Evolutionary conservation across 1,284 basidiomycete genomes (phyloP).

Genomic region (Omphalotus olearius): DNA sequence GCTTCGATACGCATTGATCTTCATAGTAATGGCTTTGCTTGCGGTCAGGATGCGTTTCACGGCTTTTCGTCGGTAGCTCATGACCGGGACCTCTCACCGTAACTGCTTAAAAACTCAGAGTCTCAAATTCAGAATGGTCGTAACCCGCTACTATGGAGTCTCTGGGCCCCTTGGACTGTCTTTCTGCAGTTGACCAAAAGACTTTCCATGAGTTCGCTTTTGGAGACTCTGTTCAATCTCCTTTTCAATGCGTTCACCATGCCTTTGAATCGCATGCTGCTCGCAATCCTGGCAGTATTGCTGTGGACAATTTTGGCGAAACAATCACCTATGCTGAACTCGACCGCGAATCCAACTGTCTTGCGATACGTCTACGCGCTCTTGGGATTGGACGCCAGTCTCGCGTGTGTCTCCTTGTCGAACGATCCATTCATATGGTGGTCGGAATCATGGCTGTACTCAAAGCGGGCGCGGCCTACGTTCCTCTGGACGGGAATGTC

Average conservation of each 20-base stretch:
- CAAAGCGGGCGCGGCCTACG: slow-evolving; percentile 54
- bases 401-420: slow-evolving; percentile 49
- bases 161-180: no score
- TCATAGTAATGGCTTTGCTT: no score
- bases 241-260: slow-evolving; percentile 50
- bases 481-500: slow-evolving; percentile 53
- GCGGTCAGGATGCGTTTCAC: no score
- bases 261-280: slow-evolving; percentile 48
- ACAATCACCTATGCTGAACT: slow-evolving; percentile 48
- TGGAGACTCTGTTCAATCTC: slow-evolving; percentile 30
- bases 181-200: slow-evolving; percentile 33
- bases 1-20: no score
- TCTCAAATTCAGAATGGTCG: no score
- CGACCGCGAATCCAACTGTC: slow-evolving; percentile 42
- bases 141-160: no score
- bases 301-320: slow-evolving; percentile 46
- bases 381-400: slow-evolving; percentile 43
- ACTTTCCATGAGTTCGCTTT: slow-evolving; percentile 44
- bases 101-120: no score
- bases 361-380: slow-evolving; percentile 40
- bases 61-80: no score
- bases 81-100: no score
- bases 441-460: slow-evolving; percentile 50
- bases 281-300: slow-evolving; percentile 36
- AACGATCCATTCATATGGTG: slow-evolving; percentile 51